These are phyloP conservation scores for Viridothelium virens DNA, from an alignment of 495 filamentous ascomycete species.

Conservation along the genomic window DNA sequence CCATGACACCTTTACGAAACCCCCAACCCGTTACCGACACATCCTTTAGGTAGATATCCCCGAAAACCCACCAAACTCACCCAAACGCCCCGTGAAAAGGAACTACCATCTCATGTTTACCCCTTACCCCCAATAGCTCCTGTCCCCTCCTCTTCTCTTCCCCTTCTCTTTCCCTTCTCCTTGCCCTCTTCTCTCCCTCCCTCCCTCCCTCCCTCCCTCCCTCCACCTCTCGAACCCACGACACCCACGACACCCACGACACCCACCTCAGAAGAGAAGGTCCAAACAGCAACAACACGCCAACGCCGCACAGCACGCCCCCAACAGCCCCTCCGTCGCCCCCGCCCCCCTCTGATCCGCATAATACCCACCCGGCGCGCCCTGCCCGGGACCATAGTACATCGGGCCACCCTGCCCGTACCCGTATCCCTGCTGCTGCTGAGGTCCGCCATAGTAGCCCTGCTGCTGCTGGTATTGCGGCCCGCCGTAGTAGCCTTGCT, in stretches of 20 bases:
- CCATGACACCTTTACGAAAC: no score
- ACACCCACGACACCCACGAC: no score
- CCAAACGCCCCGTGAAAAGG: neutral
- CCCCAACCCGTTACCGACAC: no score
- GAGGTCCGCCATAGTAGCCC: slow-evolving; percentile 16
- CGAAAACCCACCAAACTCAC: neutral
- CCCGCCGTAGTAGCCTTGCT: slow-evolving; percentile 12
- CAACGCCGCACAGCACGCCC: slow-evolving; percentile 32
- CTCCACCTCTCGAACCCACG: no score
- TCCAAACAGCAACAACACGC: slow-evolving; percentile 42
- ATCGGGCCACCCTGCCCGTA: slow-evolving; percentile 18
- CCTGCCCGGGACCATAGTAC: slow-evolving; percentile 13
- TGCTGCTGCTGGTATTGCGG: slow-evolving; percentile 2
- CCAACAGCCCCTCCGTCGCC: slow-evolving; percentile 26
- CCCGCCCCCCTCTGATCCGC: slow-evolving; percentile 13
- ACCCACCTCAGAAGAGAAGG: slow-evolving; percentile 36
- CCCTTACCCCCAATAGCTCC: neutral
- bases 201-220: neutral
- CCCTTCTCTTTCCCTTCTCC: neutral
- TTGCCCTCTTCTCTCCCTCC: neutral
- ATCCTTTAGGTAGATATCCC: no score
- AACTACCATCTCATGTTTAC: neutral
- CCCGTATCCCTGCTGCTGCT: neutral
- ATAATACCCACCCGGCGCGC: slow-evolving; percentile 17
- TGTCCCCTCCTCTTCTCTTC: neutral